Evolutionary conservation across 31 red algal genomes (phyloP).

Genomic region (Asparagopsis taxiformis): DNA sequence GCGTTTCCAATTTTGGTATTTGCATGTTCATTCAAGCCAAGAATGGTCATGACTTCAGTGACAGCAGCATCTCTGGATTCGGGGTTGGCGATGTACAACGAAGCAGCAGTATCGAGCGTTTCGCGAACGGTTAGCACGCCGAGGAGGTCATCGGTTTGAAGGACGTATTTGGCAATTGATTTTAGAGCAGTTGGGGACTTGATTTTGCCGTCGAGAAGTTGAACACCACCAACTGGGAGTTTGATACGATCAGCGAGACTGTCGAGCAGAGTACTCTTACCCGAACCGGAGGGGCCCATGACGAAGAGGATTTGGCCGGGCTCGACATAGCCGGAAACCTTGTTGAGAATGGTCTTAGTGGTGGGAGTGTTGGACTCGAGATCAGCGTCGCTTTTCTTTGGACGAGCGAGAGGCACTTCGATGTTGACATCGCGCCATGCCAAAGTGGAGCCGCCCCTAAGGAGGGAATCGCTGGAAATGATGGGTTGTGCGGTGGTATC

Average conservation of each 20-base stretch:
- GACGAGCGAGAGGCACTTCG: no score
- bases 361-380: no score
- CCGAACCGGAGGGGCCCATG: constrained; percentile 54
- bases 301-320: constrained; percentile 64
- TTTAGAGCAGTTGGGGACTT: constrained; percentile 20
- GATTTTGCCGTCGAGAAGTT: constrained; percentile 6
- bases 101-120: constrained; percentile 6
- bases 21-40: constrained; percentile 22
- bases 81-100: neutral
- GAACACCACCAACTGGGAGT: constrained; percentile 20
- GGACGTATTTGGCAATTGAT: constrained; percentile 39
- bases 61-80: neutral
- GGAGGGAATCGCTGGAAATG: no score
- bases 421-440: no score
- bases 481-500: no score
- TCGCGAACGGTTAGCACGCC: constrained; percentile 43
- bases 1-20: constrained; percentile 47
- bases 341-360: neutral
- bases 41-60: constrained; percentile 23
- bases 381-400: no score
- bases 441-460: no score
- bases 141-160: constrained; percentile 57
- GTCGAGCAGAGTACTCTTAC: constrained; percentile 54
- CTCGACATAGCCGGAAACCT: constrained; percentile 22
- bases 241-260: constrained; percentile 29